These are phyloP conservation scores for Cystofilobasidium capitatum DNA, from an alignment of 768 basidiomycete species.

Conservation along the genomic window DNA sequence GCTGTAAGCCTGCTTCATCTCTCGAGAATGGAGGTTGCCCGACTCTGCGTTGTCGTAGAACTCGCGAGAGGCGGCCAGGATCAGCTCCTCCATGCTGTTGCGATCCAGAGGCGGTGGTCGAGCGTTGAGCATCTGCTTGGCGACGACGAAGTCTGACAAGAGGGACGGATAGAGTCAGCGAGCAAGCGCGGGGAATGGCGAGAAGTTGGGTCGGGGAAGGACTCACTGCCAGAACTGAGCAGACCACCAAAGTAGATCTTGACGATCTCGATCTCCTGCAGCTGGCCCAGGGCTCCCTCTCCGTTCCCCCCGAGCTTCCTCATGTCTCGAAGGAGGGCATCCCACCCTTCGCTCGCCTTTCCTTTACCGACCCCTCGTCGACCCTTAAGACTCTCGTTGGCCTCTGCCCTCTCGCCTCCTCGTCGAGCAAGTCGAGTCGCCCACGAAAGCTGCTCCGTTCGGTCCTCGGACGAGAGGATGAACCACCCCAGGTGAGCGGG, in stretches of 20 bases:
- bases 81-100: conserved; percentile 60
- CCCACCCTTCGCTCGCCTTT: conserved; percentile 65
- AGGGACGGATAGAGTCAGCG: conserved; percentile 39
- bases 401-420: conserved; percentile 27
- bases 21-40: conserved; percentile 83
- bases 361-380: conserved; percentile 42
- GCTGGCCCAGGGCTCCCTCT: conserved; percentile 67
- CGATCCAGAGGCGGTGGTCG: conserved; percentile 45
- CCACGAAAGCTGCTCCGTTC: conserved; percentile 64
- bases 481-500: conserved; percentile 83
- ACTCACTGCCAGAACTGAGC: conserved; percentile 78
- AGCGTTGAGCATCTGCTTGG: conserved; percentile 53
- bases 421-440: conserved; percentile 60
- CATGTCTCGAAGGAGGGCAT: conserved; percentile 83
- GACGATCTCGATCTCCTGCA: conserved; percentile 60
- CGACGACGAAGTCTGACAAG: conserved; percentile 41
- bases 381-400: conserved; percentile 43
- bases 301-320: conserved; percentile 57
- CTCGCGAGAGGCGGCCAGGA: conserved; percentile 69
- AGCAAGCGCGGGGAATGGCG: background rate
- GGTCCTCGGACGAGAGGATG: conserved; percentile 60
- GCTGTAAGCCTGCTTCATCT: conserved; percentile 94
- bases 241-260: conserved; percentile 80
- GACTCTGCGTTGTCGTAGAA: conserved; percentile 89
- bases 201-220: background rate